Percentiles rank a stretch among this genome's conserved stretches.
These are phyloP conservation scores for Hortiboletus campestris DNA, from an alignment of 768 basidiomycete genomes.

Conservation along the genomic window DNA sequence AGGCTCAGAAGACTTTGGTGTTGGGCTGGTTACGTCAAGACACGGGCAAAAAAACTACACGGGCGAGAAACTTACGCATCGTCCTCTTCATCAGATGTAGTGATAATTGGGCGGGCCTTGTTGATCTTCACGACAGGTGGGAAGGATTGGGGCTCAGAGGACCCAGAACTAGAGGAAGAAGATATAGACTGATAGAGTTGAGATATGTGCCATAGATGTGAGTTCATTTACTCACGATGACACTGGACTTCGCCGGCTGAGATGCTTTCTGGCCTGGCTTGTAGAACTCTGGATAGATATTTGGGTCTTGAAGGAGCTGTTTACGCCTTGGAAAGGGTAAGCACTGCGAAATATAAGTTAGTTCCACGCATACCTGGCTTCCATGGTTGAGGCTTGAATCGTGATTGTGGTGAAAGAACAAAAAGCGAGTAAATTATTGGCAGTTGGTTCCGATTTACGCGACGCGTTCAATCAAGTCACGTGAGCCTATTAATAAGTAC, in stretches of 20 bases:
- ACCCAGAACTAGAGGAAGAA: slow-evolving; percentile 23
- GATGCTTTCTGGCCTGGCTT: slow-evolving; percentile 21
- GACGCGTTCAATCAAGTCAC: slow-evolving; percentile 26
- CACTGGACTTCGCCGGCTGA: background rate
- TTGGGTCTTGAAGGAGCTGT: slow-evolving; percentile 26
- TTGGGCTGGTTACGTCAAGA: slow-evolving; percentile 11
- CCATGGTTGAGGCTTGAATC: slow-evolving; percentile 16
- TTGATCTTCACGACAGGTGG: slow-evolving; percentile 3
- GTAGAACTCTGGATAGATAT: slow-evolving; percentile 30
- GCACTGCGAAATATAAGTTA: rapidly evolving
- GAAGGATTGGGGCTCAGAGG: slow-evolving; percentile 22
- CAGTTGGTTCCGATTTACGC: slow-evolving; percentile 9
- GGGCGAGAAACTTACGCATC: slow-evolving; percentile 5
- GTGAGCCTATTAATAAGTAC: background rate
- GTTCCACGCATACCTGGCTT: slow-evolving; percentile 20
- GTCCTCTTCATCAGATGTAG: slow-evolving; percentile 34
- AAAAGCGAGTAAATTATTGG: background rate
- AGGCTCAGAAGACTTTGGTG: background rate
- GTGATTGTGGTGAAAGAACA: slow-evolving; percentile 3
- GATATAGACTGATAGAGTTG: slow-evolving; percentile 22
- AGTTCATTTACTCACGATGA: slow-evolving; percentile 20
- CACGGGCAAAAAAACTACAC: background rate
- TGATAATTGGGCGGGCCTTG: slow-evolving; percentile 19
- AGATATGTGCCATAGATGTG: background rate
- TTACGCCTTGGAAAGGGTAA: slow-evolving; percentile 21